Evolutionary conservation across 768 basidiomycete species (phyloP).

Genomic region (Lactifluus volemus): DNA sequence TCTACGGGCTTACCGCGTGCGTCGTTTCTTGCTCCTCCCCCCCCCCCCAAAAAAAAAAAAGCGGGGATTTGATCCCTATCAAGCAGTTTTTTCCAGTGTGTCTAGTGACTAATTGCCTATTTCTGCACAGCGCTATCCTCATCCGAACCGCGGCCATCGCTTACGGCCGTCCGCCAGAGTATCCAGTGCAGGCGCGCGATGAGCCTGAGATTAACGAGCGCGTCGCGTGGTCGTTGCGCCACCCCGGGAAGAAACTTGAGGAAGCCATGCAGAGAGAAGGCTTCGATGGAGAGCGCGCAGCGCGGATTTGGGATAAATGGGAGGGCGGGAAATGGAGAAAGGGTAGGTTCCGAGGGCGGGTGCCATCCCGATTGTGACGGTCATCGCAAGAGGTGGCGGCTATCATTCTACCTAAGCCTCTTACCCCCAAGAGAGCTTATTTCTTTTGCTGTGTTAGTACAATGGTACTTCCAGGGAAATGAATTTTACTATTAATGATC

Average conservation of each 20-base stretch:
- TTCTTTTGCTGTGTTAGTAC: neutral
- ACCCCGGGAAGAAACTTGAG: constrained; percentile 21
- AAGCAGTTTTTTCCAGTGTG: too few relatives aligned
- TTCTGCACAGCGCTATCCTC: constrained; percentile 36
- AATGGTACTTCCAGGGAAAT: neutral
- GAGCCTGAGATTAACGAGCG: constrained; percentile 35
- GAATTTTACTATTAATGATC: neutral
- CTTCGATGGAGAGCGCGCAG: constrained; percentile 21
- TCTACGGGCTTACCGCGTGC: constrained; percentile 82
- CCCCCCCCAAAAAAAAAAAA: too few relatives aligned
- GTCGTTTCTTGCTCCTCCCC: constrained; percentile 24
- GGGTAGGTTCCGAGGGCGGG: neutral
- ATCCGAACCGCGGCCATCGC: constrained; percentile 42
- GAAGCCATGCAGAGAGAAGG: constrained; percentile 23
- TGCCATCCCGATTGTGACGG: constrained; percentile 3
- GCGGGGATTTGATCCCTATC: too few relatives aligned
- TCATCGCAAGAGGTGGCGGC: too few relatives aligned
- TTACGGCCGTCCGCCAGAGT: constrained; percentile 38
- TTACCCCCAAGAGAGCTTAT: neutral
- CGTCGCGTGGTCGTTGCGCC: constrained; percentile 35
- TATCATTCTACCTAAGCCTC: neutral
- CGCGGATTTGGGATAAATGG: constrained; percentile 16
- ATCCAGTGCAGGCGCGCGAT: constrained; percentile 35
- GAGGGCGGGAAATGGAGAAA: constrained; percentile 6
- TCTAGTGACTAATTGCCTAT: neutral